These are phyloP conservation scores for Schwanniomyces vanrijiae DNA, from an alignment of 805 yeast species.

Conservation along the genomic window DNA sequence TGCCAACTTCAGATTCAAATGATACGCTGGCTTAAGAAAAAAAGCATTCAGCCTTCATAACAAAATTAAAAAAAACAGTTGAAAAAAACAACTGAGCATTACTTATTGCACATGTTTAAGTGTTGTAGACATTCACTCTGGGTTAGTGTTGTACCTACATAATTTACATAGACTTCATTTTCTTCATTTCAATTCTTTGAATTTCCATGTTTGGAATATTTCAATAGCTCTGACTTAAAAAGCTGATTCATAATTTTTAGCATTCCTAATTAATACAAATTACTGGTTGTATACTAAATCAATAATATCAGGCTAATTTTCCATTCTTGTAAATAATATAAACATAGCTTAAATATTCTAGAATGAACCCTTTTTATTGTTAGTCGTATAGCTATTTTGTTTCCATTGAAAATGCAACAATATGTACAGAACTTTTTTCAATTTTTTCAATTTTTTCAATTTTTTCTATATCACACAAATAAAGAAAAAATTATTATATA, in stretches of 20 bases:
- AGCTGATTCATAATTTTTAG: background rate
- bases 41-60: background rate
- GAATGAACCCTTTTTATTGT: background rate
- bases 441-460: background rate
- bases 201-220: background rate
- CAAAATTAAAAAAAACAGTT: no score
- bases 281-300: background rate
- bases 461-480: background rate
- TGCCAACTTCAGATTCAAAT: background rate
- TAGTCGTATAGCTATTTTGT: background rate
- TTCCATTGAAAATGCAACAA: background rate
- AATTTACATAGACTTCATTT: background rate
- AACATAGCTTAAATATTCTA: no score
- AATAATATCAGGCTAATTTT: no score
- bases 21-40: background rate
- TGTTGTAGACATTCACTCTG: background rate
- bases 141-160: background rate
- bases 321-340: no score
- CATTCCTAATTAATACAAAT: background rate
- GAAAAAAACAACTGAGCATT: background rate
- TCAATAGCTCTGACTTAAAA: background rate
- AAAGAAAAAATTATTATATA: background rate
- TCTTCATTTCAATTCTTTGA: background rate
- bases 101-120: background rate
- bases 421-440: background rate